Base-by-base conservation (phyloP, 1,284 basidiomycete species). In the Lignosus rhinocerotis region DNA sequence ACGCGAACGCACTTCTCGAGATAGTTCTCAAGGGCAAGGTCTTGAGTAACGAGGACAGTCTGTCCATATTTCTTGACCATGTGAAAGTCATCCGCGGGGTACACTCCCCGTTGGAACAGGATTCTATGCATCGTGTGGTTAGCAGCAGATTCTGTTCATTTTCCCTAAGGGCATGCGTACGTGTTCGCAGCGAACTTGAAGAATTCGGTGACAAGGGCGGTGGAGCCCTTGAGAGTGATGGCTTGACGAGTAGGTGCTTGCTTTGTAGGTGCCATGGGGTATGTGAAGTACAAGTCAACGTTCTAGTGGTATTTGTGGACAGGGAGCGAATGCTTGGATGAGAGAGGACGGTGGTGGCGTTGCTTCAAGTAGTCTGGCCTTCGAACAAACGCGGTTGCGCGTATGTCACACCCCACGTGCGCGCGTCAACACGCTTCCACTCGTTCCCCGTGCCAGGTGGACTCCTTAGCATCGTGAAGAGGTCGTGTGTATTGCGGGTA, bases 1-100 rank as follows among this genome's bases (percentile, higher is more conserved):
- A 41, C 31, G 39, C 32, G 41, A n/a, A 72, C 75, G 47, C 68
- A 90, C 90, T 85, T 86, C 61, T 92, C 88, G 17, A 99, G 83
- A 71, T 99, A 99, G 68, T 91, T 92, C 69, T 96, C 92, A 46
- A 99, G 76, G 1, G 91, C 91, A 53, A 96, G 88, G 68, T 99
- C 96, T 62, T 95, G 91, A 1, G 95, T 97, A 2, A 97, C 89
- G 31, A 99, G 84, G 67, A 99, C 93, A 1, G 94, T 96, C 65
- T 98, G 88, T 0, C 96, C 96, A 68, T 98, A 99, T 74, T 98
- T 99, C 76, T 98, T 98, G 56, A 98, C 94, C 90, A 96, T 94
- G 69, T 97, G 96, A 72, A 99, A 99, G 75, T 99, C 97, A 74
- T 99, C 96, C 0, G 93, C 89, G 1, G 97, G 96, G 72, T 99